These are phyloP conservation scores for Acer yangbiense DNA, from an alignment of 345 rosid genomes.

Conservation along the genomic window DNA sequence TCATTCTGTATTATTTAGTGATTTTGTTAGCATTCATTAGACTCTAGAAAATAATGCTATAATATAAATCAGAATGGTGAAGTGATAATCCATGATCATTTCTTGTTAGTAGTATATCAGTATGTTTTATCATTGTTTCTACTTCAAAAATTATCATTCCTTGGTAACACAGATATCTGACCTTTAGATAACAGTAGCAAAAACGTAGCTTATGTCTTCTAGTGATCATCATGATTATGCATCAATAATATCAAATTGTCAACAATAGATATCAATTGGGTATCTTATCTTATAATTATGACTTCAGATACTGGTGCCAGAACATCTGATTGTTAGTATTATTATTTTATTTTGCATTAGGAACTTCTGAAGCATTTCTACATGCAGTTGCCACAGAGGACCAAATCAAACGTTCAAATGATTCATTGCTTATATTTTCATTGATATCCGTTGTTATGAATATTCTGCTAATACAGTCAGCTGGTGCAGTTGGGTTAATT, in stretches of 20 bases:
- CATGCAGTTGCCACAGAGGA: conserved; percentile 88
- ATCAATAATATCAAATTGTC: not conserved
- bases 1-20: not conserved
- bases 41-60: not conserved
- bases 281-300: not conserved
- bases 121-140: not conserved
- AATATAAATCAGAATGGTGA: not conserved
- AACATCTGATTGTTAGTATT: conserved; percentile 14
- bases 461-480: conserved; percentile 64
- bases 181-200: not conserved
- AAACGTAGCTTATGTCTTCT: not conserved
- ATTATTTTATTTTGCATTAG: conserved; percentile 42
- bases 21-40: not conserved
- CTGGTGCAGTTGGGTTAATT: conserved; percentile 89
- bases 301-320: not conserved
- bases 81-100: not conserved
- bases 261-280: not conserved
- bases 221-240: not conserved
- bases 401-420: conserved; percentile 79
- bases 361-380: conserved; percentile 95
- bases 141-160: not conserved
- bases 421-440: conserved; percentile 75
- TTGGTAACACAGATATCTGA: not conserved
- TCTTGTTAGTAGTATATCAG: not conserved
- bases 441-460: conserved; percentile 56